A percentile compares a stretch with the other conserved stretches of the same genome.
Conservation (phyloP, 768 basidiomycete species). For the Amanita phalloides region DNA sequence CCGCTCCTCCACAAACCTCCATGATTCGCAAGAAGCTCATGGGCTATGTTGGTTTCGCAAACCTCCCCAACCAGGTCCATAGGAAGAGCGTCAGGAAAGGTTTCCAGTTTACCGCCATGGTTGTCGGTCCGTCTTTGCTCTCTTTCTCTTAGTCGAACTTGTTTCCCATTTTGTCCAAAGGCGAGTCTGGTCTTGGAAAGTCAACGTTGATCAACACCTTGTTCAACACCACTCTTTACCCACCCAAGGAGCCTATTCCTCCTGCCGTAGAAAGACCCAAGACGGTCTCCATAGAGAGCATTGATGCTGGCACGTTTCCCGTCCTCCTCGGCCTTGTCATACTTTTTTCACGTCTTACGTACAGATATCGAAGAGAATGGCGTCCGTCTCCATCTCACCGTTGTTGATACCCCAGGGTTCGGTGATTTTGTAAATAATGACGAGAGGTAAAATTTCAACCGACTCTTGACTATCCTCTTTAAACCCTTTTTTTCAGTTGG, state of each 20-base stretch:
- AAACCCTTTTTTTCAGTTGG: constrained; percentile 52
- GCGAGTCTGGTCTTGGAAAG: constrained; percentile 97
- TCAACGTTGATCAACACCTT: constrained; percentile 98
- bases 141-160: constrained; percentile 6
- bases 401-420: constrained; percentile 98
- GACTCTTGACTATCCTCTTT: constrained; percentile 7
- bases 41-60: constrained; percentile 95
- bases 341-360: constrained; percentile 17
- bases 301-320: constrained; percentile 76
- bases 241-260: constrained; percentile 72
- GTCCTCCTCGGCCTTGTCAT: constrained; percentile 11
- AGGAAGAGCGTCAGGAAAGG: constrained; percentile 97
- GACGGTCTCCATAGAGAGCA: constrained; percentile 97
- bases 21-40: constrained; percentile 84
- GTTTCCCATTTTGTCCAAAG: constrained; percentile 28
- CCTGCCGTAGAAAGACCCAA: constrained; percentile 82
- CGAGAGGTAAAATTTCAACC: constrained; percentile 58
- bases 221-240: constrained; percentile 94
- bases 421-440: constrained; percentile 99
- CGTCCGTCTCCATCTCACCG: constrained; percentile 92
- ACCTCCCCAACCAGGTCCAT: constrained; percentile 98
- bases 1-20: constrained; percentile 27
- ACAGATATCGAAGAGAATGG: constrained; percentile 98
- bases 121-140: constrained; percentile 70
- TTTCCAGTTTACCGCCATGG: constrained; percentile 98